Evolutionary conservation across 345 rosid genomes (phyloP).

Genomic region (Firmiana major): DNA sequence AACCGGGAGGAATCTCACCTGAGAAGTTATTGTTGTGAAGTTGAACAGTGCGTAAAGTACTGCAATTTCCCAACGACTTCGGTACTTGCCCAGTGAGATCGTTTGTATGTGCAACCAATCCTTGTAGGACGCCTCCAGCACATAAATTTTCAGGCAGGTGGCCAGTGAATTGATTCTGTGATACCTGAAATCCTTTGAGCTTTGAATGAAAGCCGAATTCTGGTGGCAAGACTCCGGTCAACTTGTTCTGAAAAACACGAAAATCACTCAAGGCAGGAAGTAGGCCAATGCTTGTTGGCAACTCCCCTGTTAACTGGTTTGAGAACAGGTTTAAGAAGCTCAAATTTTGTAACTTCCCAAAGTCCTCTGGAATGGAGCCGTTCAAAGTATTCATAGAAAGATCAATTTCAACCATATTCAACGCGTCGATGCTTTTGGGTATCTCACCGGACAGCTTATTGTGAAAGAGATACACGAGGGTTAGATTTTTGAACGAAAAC

Average conservation of each 20-base stretch:
- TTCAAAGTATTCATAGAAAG: constrained; percentile 49
- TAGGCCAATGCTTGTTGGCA: constrained; percentile 50
- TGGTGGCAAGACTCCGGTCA: constrained; percentile 66
- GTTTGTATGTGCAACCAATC: constrained; percentile 61
- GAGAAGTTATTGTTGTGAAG: constrained; percentile 66
- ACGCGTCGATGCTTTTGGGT: constrained; percentile 42
- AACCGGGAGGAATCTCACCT: constrained; percentile 64
- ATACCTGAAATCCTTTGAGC: constrained; percentile 61
- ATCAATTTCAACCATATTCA: constrained; percentile 46
- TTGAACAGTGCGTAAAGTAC: constrained; percentile 48
- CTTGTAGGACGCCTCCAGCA: constrained; percentile 48
- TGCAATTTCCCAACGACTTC: constrained; percentile 58
- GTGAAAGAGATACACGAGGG: constrained; percentile 29
- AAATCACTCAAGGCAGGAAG: constrained; percentile 40
- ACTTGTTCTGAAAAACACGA: constrained; percentile 47
- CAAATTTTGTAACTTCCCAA: constrained; percentile 58
- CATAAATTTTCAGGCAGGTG: constrained; percentile 66
- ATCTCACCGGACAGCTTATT: constrained; percentile 58
- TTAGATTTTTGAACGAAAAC: constrained; percentile 53
- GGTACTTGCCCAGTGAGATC: constrained; percentile 68
- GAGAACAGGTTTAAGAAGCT: constrained; percentile 27
- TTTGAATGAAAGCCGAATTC: constrained; percentile 61
- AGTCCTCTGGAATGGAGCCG: constrained; percentile 58
- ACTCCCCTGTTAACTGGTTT: constrained; percentile 59
- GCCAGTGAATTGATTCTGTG: constrained; percentile 59